These are phyloP conservation scores for Verticillium nubilum DNA, from an alignment of 2,329 filamentous ascomycete species.

Conservation along the genomic window DNA sequence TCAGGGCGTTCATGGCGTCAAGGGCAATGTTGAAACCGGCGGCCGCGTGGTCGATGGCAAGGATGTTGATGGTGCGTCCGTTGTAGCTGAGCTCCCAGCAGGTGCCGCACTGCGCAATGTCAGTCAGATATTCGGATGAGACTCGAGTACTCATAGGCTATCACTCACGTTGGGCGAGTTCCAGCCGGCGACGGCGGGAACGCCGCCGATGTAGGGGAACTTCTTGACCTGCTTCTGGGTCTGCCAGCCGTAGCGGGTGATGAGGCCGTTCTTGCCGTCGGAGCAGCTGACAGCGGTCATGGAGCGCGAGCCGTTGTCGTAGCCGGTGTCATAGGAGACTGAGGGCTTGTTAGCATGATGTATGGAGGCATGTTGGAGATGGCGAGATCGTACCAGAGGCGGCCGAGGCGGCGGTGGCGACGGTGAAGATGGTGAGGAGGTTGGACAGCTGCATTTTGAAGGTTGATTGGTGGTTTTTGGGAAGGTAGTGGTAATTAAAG, in stretches of 20 bases:
- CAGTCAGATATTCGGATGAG: background rate
- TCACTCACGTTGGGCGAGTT: slow-evolving; percentile 38
- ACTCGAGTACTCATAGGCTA: background rate
- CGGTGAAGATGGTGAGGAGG: slow-evolving; percentile 32
- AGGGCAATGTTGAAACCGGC: slow-evolving; percentile 51
- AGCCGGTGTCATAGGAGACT: slow-evolving; percentile 69
- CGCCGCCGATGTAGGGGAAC: slow-evolving; percentile 53
- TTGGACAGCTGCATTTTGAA: slow-evolving; percentile 38
- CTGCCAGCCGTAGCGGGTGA: slow-evolving; percentile 54
- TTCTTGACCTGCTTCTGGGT: slow-evolving; percentile 44
- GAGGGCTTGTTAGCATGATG: slow-evolving; percentile 10
- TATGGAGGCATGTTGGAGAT: background rate
- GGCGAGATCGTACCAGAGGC: slow-evolving; percentile 20
- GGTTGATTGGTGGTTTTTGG: slow-evolving; percentile 9
- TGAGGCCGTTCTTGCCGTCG: slow-evolving; percentile 62
- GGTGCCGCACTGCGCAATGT: slow-evolving; percentile 43
- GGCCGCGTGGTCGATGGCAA: slow-evolving; percentile 48
- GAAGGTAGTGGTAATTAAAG: background rate
- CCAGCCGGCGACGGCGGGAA: slow-evolving; percentile 45
- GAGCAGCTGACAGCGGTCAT: slow-evolving; percentile 59
- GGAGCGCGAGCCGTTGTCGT: slow-evolving; percentile 54
- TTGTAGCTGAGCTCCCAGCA: slow-evolving; percentile 54
- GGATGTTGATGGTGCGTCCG: slow-evolving; percentile 45
- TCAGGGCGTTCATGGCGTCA: slow-evolving; percentile 50
- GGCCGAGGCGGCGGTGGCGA: slow-evolving; percentile 30